phyloP scores from a whole-genome alignment of 805 yeast species.

The Cyberlindnera veronae region DNA sequence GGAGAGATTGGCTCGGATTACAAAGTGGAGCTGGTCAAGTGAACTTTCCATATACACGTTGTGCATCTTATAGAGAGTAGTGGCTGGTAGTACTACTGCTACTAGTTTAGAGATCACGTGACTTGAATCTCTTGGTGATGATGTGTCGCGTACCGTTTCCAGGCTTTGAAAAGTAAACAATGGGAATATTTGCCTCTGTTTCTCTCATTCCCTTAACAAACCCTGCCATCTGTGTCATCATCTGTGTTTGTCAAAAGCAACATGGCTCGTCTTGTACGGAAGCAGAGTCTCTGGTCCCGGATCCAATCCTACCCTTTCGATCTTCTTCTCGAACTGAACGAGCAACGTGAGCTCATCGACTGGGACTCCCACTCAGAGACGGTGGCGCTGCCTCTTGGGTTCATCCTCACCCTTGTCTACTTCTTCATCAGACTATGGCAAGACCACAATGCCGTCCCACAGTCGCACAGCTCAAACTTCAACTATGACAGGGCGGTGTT shows the following conservation, averaged over 20 bases:
- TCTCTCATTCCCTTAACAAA: not conserved
- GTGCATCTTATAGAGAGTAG: no score
- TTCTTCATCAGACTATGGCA: conserved; percentile 26
- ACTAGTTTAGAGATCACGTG: no score
- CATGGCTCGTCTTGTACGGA: conserved; percentile 22
- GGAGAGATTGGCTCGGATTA: conserved; percentile 37
- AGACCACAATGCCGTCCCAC: conserved; percentile 15
- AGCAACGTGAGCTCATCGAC: conserved; percentile 26
- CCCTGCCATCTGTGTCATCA: not conserved
- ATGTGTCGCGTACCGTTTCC: not conserved
- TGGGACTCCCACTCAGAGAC: conserved; percentile 27
- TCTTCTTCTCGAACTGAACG: conserved; percentile 23
- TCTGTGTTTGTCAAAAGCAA: not conserved
- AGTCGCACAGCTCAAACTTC: conserved; percentile 8
- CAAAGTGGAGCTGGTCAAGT: conserved; percentile 14
- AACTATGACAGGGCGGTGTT: conserved; percentile 11
- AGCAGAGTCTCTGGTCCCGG: conserved; percentile 18
- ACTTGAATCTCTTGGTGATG: no score
- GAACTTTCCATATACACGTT: no score
- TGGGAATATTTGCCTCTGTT: no score
- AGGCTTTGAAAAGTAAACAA: no score
- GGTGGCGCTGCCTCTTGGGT: conserved; percentile 27
- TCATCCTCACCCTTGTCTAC: conserved; percentile 20
- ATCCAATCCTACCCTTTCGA: conserved; percentile 27
- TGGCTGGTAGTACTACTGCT: no score